A percentile compares a stretch with the other conserved stretches of the same genome.
Evolutionary conservation across 208 protist species (phyloP).

Genomic region (Leishmania turanica): DNA sequence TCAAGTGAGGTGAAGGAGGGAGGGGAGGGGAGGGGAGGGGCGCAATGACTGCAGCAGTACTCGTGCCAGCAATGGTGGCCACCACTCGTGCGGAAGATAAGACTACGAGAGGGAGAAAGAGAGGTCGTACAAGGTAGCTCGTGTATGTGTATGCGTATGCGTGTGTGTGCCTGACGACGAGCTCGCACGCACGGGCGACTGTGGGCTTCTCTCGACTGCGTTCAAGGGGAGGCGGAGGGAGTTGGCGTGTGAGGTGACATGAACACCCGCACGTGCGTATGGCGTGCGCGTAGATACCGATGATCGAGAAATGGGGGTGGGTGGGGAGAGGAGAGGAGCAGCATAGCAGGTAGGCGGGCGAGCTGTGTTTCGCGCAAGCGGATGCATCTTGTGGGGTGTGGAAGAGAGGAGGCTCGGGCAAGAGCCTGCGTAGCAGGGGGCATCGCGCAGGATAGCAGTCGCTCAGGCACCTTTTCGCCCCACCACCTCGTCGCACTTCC

Average conservation of each 20-base stretch:
- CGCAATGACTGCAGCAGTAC: background rate
- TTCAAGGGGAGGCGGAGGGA: background rate
- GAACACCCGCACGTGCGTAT: background rate
- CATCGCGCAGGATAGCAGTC: background rate
- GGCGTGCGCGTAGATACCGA: background rate
- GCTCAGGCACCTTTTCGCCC: background rate
- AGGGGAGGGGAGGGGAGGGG: background rate
- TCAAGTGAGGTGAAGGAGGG: background rate
- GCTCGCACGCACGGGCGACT: background rate
- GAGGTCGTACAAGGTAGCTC: background rate
- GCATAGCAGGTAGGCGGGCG: background rate
- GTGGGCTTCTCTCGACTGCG: background rate
- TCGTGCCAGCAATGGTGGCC: background rate
- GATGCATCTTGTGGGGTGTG: background rate
- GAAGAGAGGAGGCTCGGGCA: background rate
- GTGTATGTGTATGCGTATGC: background rate
- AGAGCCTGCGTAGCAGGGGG: background rate
- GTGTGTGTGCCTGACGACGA: background rate
- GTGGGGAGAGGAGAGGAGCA: no score
- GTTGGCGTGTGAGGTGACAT: background rate
- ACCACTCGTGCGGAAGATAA: slow-evolving; percentile 1
- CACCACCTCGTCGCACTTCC: background rate
- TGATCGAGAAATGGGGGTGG: background rate
- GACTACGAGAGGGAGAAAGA: background rate
- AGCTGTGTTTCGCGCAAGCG: background rate